Percentiles rank a stretch among this genome's conserved stretches.
Evolutionary conservation across 2,329 filamentous ascomycete species (phyloP).

Genomic region (Cladosporium velox): DNA sequence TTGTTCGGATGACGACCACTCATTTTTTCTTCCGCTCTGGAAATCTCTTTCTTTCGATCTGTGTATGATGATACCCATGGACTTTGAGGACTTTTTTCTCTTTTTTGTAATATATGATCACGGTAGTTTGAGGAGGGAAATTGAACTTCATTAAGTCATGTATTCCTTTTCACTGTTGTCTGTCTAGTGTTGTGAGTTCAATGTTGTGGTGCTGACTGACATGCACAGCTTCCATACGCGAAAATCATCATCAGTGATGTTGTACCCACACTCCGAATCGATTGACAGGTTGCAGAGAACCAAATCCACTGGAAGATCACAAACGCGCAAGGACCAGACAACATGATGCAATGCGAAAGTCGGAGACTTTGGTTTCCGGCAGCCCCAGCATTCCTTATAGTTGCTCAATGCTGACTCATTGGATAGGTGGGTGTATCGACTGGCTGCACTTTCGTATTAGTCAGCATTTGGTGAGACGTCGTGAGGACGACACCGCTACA

Average conservation of each 20-base stretch:
- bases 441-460: not conserved
- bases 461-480: not conserved
- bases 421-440: not conserved
- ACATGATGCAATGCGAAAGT: not conserved
- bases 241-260: not conserved
- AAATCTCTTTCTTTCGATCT: not conserved
- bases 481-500: not conserved
- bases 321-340: not conserved
- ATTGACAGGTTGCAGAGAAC: not conserved
- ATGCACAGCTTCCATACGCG: not conserved
- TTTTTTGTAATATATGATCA: not conserved
- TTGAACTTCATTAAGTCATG: not conserved
- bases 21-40: conserved; percentile 4
- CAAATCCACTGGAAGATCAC: not conserved
- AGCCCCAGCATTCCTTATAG: not conserved
- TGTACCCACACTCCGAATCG: not conserved
- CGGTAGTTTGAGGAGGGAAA: not conserved
- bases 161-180: not conserved
- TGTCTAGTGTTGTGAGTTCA: too few species aligned
- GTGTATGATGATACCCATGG: conserved; percentile 24
- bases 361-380: not conserved
- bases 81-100: not conserved
- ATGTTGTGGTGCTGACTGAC: too few species aligned
- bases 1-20: not conserved
- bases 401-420: not conserved